Evolutionary conservation across 2,329 filamentous ascomycete genomes (phyloP).

Genomic region (Cordyceps farinosa): DNA sequence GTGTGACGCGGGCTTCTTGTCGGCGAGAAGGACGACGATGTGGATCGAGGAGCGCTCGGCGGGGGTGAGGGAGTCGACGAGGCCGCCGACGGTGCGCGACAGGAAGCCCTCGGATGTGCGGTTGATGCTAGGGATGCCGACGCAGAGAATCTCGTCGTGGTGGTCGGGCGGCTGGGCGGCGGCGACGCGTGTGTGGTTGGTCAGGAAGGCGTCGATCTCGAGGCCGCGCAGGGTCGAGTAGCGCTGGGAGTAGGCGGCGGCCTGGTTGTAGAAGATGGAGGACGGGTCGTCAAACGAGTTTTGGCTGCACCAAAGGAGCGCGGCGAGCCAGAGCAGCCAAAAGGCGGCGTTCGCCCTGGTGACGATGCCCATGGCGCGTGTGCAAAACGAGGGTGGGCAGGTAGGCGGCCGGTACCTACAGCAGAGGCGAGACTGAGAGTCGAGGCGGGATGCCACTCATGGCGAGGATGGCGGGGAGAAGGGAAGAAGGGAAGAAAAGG

Average conservation of each 20-base stretch:
- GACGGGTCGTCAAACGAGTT: constrained; percentile 34
- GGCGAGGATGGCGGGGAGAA: neutral
- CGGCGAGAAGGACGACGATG: constrained; percentile 34
- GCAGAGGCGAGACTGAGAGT: neutral
- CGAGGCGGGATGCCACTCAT: constrained; percentile 10
- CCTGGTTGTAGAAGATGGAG: constrained; percentile 32
- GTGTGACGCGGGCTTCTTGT: constrained; percentile 30
- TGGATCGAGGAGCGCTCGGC: constrained; percentile 31
- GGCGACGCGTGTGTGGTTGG: constrained; percentile 10
- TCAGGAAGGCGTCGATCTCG: constrained; percentile 28
- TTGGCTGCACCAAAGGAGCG: constrained; percentile 28
- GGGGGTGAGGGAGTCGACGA: constrained; percentile 30
- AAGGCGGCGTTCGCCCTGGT: constrained; percentile 29
- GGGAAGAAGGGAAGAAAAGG: neutral
- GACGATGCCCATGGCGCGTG: constrained; percentile 9
- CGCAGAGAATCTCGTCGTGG: constrained; percentile 25
- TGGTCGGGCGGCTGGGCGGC: constrained; percentile 3
- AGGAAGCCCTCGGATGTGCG: constrained; percentile 30
- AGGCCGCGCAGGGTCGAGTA: constrained; percentile 27
- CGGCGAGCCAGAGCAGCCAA: constrained; percentile 29
- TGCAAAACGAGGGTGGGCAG: too few species aligned
- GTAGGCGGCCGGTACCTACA: constrained; percentile 1
- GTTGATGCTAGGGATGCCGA: constrained; percentile 35
- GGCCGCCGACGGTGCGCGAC: constrained; percentile 29
- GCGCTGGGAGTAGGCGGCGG: constrained; percentile 27